These are phyloP conservation scores for Puccinia sorghi DNA, from an alignment of 1,284 basidiomycete genomes.

Conservation along the genomic window DNA sequence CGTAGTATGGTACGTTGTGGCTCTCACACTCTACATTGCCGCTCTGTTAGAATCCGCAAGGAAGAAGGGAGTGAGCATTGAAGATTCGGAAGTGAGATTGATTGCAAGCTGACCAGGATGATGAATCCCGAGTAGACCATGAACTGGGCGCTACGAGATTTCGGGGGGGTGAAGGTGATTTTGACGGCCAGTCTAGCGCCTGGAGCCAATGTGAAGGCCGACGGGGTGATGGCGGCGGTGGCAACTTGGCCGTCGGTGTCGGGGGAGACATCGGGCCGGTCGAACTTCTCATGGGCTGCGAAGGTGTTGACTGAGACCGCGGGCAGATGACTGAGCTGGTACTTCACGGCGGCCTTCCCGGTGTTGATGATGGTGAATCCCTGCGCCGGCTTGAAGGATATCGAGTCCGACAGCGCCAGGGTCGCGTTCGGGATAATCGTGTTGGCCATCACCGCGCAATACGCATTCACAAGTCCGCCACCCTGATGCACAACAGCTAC, in stretches of 20 bases:
- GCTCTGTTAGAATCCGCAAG: neutral
- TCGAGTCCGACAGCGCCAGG: slow-evolving; percentile 36
- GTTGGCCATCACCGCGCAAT: slow-evolving; percentile 45
- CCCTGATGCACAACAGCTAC: slow-evolving; percentile 48
- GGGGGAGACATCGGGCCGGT: slow-evolving; percentile 20
- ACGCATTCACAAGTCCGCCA: slow-evolving; percentile 45
- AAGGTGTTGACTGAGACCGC: slow-evolving; percentile 28
- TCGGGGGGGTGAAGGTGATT: slow-evolving; percentile 25
- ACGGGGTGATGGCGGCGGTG: slow-evolving; percentile 9
- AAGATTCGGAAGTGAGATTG: neutral
- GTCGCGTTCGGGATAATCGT: slow-evolving; percentile 29
- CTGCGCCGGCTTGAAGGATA: slow-evolving; percentile 27
- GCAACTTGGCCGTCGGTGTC: slow-evolving; percentile 11
- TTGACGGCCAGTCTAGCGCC: slow-evolving; percentile 10
- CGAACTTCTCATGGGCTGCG: neutral
- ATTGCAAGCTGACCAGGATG: slow-evolving; percentile 12
- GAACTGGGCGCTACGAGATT: neutral
- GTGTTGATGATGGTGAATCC: slow-evolving; percentile 24
- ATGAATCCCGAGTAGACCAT: slow-evolving; percentile 49
- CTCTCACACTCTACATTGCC: slow-evolving; percentile 38
- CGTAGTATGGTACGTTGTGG: slow-evolving; percentile 46
- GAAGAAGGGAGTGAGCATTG: neutral
- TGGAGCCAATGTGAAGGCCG: slow-evolving; percentile 8
- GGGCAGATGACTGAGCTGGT: slow-evolving; percentile 19
- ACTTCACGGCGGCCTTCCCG: slow-evolving; percentile 16